Evolutionary conservation across 2,329 filamentous ascomycete species (phyloP).

Genomic region (Aspergillus ochraceoroseus): DNA sequence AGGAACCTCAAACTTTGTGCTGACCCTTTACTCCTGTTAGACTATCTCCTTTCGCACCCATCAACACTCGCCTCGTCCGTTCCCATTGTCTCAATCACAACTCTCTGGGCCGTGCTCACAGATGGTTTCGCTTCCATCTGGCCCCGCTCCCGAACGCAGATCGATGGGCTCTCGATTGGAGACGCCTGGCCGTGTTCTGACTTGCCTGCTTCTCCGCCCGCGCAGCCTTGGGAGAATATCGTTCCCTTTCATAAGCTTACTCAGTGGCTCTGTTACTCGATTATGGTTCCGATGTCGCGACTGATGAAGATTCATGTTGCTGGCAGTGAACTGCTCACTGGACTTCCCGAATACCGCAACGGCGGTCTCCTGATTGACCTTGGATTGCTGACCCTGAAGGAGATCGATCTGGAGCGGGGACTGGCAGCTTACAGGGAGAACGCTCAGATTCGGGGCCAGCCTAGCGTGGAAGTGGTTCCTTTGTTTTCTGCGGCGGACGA

Average conservation of each 20-base stretch:
- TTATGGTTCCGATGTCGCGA: conserved; percentile 85
- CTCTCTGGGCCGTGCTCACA: conserved; percentile 87
- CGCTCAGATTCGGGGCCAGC: conserved; percentile 65
- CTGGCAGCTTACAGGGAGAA: conserved; percentile 65
- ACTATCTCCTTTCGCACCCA: conserved; percentile 88
- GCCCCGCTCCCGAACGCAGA: conserved; percentile 77
- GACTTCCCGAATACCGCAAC: conserved; percentile 86
- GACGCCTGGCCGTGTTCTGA: conserved; percentile 89
- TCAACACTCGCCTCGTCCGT: conserved; percentile 83
- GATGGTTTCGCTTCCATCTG: conserved; percentile 81
- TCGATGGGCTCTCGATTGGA: conserved; percentile 81
- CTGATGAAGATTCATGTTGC: conserved; percentile 75
- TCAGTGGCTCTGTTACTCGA: conserved; percentile 89
- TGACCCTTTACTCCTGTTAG: conserved; percentile 44
- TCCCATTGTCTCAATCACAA: conserved; percentile 78
- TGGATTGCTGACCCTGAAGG: conserved; percentile 72
- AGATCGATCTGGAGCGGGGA: conserved; percentile 64
- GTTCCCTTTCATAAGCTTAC: conserved; percentile 91
- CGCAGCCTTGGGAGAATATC: conserved; percentile 70
- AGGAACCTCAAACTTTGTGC: no score
- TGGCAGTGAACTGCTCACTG: conserved; percentile 75
- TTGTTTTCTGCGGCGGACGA: conserved; percentile 69
- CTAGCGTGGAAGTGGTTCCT: conserved; percentile 67
- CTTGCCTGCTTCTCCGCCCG: conserved; percentile 66
- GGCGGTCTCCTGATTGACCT: conserved; percentile 83